Conservation (phyloP, 2,329 filamentous ascomycete genomes). For the Penicillium concentricum region DNA sequence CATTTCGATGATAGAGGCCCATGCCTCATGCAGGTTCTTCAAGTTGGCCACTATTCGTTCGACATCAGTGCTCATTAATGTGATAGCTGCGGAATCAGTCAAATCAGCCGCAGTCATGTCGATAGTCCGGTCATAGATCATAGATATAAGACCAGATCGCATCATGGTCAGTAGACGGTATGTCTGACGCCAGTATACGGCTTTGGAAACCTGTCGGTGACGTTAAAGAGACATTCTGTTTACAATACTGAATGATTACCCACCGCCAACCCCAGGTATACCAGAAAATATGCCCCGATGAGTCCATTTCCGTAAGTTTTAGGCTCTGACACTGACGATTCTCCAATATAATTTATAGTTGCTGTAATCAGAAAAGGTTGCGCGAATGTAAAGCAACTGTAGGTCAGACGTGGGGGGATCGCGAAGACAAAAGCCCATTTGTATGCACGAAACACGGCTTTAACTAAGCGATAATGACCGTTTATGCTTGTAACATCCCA, state of each 20-base stretch:
- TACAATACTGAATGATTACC: not conserved
- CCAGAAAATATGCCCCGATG: not conserved
- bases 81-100: not conserved
- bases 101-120: not conserved
- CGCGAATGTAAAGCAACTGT: not conserved
- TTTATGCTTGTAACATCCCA: not conserved
- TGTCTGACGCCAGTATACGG: conserved; percentile 6
- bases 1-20: conserved; percentile 1
- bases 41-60: not conserved
- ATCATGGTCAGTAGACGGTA: not conserved
- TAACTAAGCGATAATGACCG: not conserved
- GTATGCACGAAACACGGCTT: not conserved
- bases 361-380: conserved; percentile 1
- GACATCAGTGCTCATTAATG: conserved; percentile 7
- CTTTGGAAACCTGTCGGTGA: not conserved
- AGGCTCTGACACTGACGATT: not conserved
- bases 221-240: not conserved
- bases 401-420: not conserved
- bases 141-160: conserved; percentile 6
- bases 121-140: conserved; percentile 7
- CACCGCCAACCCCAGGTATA: not conserved
- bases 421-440: not conserved
- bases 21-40: conserved; percentile 3
- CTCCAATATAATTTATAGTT: not conserved
- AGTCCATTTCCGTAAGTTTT: not conserved